Conservation (phyloP, 2,329 filamentous ascomycete species). For the Magnaporthiopsis rhizophila region DNA sequence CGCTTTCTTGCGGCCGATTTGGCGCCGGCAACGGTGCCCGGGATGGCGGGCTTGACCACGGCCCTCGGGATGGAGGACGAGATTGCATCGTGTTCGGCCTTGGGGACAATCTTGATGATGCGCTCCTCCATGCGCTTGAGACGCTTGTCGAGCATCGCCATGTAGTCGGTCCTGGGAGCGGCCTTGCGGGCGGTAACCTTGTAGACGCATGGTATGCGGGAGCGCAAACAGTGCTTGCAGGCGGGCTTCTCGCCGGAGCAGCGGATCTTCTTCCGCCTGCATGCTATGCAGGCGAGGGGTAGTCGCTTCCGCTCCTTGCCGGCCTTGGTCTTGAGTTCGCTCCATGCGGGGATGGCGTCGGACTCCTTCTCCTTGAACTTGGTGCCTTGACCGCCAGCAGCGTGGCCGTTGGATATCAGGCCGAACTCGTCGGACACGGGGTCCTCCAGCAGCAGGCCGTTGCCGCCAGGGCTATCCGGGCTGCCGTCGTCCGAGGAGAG, state of each 20-base stretch:
- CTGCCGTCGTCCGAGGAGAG: slow-evolving; percentile 34
- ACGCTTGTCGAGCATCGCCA: slow-evolving; percentile 97
- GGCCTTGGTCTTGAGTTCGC: slow-evolving; percentile 79
- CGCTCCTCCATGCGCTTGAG: slow-evolving; percentile 96
- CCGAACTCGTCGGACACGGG: slow-evolving; percentile 52
- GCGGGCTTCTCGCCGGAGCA: slow-evolving; percentile 97
- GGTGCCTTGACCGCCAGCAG: slow-evolving; percentile 40
- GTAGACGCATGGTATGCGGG: slow-evolving; percentile 92
- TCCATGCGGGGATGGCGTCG: slow-evolving; percentile 59
- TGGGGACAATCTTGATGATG: slow-evolving; percentile 91
- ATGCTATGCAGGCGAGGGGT: slow-evolving; percentile 90
- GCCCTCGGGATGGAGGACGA: slow-evolving; percentile 65
- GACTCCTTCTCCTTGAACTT: slow-evolving; percentile 48
- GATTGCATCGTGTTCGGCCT: slow-evolving; percentile 63
- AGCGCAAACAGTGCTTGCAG: slow-evolving; percentile 91
- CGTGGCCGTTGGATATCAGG: slow-evolving; percentile 35
- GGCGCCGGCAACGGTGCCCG: slow-evolving; percentile 39
- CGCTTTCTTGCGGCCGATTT: slow-evolving; percentile 69
- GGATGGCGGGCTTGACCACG: slow-evolving; percentile 70
- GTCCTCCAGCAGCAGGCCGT: slow-evolving; percentile 39
- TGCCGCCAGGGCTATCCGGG: slow-evolving; percentile 32
- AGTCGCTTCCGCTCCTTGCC: slow-evolving; percentile 93
- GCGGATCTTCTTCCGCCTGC: slow-evolving; percentile 92
- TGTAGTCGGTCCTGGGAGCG: slow-evolving; percentile 91
- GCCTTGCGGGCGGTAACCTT: slow-evolving; percentile 94